Base-by-base conservation (phyloP, 1,284 basidiomycete species). In the Irpex lacteus region DNA sequence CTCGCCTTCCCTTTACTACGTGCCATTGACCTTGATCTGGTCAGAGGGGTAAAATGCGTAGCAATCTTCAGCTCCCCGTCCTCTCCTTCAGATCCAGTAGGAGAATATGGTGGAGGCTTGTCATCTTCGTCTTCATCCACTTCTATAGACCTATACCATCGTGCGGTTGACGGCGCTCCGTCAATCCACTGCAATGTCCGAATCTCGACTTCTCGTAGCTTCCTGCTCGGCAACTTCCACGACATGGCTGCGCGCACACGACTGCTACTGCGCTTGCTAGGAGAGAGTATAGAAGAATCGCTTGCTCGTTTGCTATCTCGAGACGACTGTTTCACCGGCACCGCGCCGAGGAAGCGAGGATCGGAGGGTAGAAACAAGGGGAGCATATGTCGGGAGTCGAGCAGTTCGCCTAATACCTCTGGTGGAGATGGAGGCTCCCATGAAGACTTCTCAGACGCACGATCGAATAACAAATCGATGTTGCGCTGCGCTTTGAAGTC, bases 351-450 rank as follows among this genome's bases (percentile, higher is more conserved):
- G 72, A 91, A 83, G 32, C 85, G 85, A 36, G 91, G 89, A 70
- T 94, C 87, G 3, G 87, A 87, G 3, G 96, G 96, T 56, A 98
- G 85, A 15, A 89, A 81, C 59, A 98, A 83, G 0, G 94, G 95
- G 11, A 98, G 85, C 95, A 98, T 98, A 74, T 93, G 87, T 65
- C 95, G 84, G 21, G 92, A 94, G 75, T 98, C 95, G 63, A 98
- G 79, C 18, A 96, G 79, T 75, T 98, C 95, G 56, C 94, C 94
- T 2, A 95, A 81, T 19, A 88, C 89, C 72, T 93, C 91, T 0
- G 94, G 91, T 32, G 91, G 85, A 63, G 85, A 84, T 0, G 85
- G 81, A 13, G 95, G 92, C 63, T 88, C 85, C 89, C 94, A 97
- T 5, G 82, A 76, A 0, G 86, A 82, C 55, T 87, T 83, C 37